Percentiles rank a stretch among this genome's conserved stretches.
Evolutionary conservation across 352 stramenopile species (phyloP).

Genomic region (Globisporangium irregulare): DNA sequence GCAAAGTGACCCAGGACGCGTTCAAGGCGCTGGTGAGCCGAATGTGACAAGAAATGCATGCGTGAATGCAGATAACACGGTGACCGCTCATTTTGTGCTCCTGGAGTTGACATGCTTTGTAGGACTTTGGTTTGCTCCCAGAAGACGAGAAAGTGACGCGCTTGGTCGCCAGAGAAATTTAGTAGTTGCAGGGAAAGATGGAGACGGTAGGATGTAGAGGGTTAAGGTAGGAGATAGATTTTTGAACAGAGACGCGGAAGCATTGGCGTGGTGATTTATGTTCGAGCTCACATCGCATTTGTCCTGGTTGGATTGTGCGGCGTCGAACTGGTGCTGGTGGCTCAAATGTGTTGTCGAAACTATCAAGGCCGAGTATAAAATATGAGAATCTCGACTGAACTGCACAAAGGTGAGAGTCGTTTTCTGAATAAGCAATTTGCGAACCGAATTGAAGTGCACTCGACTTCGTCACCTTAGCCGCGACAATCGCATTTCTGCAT

Average conservation of each 20-base stretch:
- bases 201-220: background rate
- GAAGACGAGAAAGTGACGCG: background rate
- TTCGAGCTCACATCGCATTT: background rate
- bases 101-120: background rate
- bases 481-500: background rate
- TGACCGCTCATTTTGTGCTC: background rate
- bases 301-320: no score
- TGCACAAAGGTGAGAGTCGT: background rate
- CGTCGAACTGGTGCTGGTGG: no score
- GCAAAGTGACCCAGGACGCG: slow-evolving; percentile 54
- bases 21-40: slow-evolving; percentile 67
- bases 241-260: background rate
- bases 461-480: background rate
- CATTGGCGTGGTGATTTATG: background rate
- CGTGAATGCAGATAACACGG: background rate
- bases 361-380: background rate
- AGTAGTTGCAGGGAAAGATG: background rate
- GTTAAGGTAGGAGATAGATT: background rate
- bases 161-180: background rate
- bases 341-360: background rate
- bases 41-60: slow-evolving; percentile 23
- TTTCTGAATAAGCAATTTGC: background rate
- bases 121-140: background rate
- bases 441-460: background rate
- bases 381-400: background rate